These are phyloP conservation scores for Fusarium hainanense DNA, from an alignment of 2,329 filamentous ascomycete genomes.

Conservation along the genomic window DNA sequence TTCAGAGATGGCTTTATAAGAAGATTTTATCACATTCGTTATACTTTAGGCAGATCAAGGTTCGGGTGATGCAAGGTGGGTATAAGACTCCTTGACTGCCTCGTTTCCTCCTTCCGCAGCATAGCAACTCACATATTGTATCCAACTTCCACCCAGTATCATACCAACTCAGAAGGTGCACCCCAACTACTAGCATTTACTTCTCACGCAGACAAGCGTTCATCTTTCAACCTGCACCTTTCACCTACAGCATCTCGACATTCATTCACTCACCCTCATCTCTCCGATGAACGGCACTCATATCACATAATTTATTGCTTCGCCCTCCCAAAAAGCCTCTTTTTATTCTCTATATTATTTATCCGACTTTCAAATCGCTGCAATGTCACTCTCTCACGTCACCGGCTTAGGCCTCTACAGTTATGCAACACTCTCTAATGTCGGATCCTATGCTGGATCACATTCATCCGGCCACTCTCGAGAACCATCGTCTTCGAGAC, in stretches of 20 bases:
- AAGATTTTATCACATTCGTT: neutral
- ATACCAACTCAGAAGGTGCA: neutral
- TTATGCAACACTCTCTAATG: conserved; percentile 1
- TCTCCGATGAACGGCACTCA: neutral
- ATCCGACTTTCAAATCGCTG: neutral
- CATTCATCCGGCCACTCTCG: conserved; percentile 8
- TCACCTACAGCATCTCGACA: neutral
- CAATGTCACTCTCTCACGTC: neutral
- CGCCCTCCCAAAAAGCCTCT: neutral
- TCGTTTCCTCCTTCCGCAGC: neutral
- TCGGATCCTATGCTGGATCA: neutral
- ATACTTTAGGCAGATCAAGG: neutral
- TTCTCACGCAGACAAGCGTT: neutral
- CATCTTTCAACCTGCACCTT: neutral
- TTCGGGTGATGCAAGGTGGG: neutral
- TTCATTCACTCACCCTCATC: neutral
- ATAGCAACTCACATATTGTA: neutral
- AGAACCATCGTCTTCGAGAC: neutral
- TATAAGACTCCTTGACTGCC: neutral
- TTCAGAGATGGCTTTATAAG: neutral
- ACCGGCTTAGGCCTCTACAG: neutral
- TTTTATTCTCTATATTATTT: neutral
- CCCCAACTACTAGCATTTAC: no score
- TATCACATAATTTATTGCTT: neutral
- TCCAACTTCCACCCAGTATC: no score